A percentile compares a stretch with the other conserved stretches of the same genome.
These are phyloP conservation scores for Leucocoprinus birnbaumii DNA, from an alignment of 768 basidiomycete species.

Conservation along the genomic window DNA sequence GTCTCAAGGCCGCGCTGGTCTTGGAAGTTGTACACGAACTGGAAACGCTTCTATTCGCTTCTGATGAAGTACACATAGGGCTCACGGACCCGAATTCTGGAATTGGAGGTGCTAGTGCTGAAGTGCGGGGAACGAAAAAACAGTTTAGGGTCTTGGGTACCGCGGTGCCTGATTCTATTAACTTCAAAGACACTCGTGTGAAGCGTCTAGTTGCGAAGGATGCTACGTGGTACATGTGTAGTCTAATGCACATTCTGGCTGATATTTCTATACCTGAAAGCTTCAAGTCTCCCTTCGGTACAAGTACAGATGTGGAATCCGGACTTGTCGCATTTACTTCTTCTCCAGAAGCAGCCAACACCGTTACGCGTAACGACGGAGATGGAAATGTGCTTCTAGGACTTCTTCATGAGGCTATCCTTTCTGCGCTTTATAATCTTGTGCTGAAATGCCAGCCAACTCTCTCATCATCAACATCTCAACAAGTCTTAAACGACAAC, in stretches of 20 bases:
- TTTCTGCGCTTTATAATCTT: slow-evolving; percentile 15
- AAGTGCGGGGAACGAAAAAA: not conserved
- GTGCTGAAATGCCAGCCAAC: slow-evolving; percentile 14
- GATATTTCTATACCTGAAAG: slow-evolving; percentile 11
- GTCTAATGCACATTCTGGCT: slow-evolving; percentile 36
- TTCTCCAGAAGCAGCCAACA: too few relatives aligned
- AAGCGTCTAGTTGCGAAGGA: slow-evolving; percentile 44
- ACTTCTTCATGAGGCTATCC: slow-evolving; percentile 11
- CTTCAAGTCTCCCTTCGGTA: not conserved
- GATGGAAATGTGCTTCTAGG: not conserved
- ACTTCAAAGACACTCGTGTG: slow-evolving; percentile 23
- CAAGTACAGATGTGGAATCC: not conserved
- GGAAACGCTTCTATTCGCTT: slow-evolving; percentile 23
- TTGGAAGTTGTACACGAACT: slow-evolving; percentile 38
- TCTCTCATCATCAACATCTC: too few relatives aligned
- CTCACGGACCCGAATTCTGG: not conserved
- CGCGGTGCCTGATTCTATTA: not conserved
- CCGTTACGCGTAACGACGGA: not conserved
- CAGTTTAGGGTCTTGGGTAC: not conserved
- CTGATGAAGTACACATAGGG: not conserved
- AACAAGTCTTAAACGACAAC: too few relatives aligned
- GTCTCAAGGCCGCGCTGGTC: slow-evolving; percentile 24
- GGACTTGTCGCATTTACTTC: too few relatives aligned
- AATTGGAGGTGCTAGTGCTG: not conserved
- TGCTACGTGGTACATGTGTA: slow-evolving; percentile 51